A percentile compares a stretch with the other conserved stretches of the same genome.
These are phyloP conservation scores for Rhizopogon vesiculosus DNA, from an alignment of 768 basidiomycete species.

Conservation along the genomic window DNA sequence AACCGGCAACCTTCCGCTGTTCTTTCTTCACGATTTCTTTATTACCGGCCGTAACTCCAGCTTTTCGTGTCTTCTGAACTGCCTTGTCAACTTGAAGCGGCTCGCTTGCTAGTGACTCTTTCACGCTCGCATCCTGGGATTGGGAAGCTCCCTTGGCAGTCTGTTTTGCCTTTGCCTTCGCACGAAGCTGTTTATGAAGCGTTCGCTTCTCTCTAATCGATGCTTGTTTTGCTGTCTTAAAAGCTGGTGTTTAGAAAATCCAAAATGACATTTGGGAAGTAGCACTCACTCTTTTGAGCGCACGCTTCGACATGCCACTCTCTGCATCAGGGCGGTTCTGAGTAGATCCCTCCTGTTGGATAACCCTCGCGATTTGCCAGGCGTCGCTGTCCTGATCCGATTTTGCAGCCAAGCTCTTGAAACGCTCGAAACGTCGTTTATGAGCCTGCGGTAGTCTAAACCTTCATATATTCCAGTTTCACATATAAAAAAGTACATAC, in stretches of 20 bases:
- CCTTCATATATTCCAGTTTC: not conserved
- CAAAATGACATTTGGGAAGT: not conserved
- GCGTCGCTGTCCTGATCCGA: constrained; percentile 44
- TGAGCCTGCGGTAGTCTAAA: constrained; percentile 46
- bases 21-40: not conserved
- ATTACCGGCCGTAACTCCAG: not conserved
- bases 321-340: constrained; percentile 6
- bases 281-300: constrained; percentile 54
- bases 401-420: constrained; percentile 36
- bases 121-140: not conserved
- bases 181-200: constrained; percentile 41
- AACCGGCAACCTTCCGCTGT: not conserved
- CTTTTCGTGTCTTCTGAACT: not conserved
- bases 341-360: constrained; percentile 3
- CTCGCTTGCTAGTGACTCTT: not conserved
- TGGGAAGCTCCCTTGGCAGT: constrained; percentile 1
- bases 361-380: constrained; percentile 32
- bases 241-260: not conserved
- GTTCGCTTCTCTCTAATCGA: constrained; percentile 43
- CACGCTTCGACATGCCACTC: constrained; percentile 48
- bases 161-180: constrained; percentile 36
- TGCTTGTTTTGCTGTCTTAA: constrained; percentile 43
- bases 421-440: constrained; percentile 51
- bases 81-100: not conserved
- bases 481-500: constrained; percentile 38